These are phyloP conservation scores for Cryptococcus jaspeensis DNA, from an alignment of 1,284 basidiomycete genomes.

Conservation along the genomic window DNA sequence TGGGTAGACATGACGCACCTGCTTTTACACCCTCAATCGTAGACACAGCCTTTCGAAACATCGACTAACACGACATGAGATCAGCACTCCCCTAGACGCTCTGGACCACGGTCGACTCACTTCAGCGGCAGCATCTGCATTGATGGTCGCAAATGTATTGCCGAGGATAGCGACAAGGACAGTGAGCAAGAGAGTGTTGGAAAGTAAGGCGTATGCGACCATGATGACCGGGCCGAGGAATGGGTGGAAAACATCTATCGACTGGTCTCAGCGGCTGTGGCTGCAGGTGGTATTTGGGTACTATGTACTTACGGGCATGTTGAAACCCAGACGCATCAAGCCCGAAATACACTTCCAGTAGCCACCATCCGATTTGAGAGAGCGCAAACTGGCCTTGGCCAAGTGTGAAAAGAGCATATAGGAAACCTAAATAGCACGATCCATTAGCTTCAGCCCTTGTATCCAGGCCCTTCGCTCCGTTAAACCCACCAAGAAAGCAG, in stretches of 20 bases:
- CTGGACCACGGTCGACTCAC: constrained; percentile 50
- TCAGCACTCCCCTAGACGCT: not conserved
- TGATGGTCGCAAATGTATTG: constrained; percentile 88
- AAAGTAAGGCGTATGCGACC: constrained; percentile 76
- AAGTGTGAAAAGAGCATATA: constrained; percentile 84
- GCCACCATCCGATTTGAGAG: constrained; percentile 51
- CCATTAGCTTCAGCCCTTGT: constrained; percentile 42
- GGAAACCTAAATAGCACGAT: constrained; percentile 65
- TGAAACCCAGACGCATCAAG: constrained; percentile 82
- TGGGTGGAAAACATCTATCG: constrained; percentile 66
- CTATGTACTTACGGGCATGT: constrained; percentile 64
- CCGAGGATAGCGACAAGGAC: constrained; percentile 71
- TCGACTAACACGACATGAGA: constrained; percentile 60
- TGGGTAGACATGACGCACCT: constrained; percentile 20
- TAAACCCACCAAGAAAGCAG: constrained; percentile 55
- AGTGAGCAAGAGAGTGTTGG: constrained; percentile 64
- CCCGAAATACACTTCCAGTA: constrained; percentile 65
- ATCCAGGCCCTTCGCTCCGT: not conserved
- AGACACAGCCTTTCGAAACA: constrained; percentile 86
- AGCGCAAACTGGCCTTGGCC: constrained; percentile 45
- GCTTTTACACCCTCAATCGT: constrained; percentile 71
- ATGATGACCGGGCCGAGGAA: constrained; percentile 82
- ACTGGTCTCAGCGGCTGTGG: constrained; percentile 5
- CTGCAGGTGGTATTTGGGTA: not conserved
- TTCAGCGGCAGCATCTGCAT: constrained; percentile 86